Conservation (phyloP, 2,329 filamentous ascomycete genomes). For the Aspergillus transmontanensis region DNA sequence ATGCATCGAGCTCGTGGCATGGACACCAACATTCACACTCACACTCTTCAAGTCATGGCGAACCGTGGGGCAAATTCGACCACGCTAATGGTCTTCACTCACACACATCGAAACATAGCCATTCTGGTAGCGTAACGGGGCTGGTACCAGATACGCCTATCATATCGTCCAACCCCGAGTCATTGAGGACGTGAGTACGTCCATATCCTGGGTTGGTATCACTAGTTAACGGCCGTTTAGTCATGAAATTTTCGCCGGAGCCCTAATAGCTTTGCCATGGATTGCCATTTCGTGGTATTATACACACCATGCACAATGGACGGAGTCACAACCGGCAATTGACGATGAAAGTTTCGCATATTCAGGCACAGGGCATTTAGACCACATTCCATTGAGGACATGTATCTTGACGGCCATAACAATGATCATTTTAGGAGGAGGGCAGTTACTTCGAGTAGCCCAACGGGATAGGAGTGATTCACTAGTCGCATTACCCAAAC, state of each 20-base stretch:
- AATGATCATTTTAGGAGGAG: constrained; percentile 34
- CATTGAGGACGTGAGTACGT: constrained; percentile 5
- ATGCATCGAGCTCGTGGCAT: constrained; percentile 26
- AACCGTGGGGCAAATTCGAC: background rate
- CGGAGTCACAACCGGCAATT: constrained; percentile 9
- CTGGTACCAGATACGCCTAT: constrained; percentile 2
- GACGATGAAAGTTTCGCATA: constrained; percentile 8
- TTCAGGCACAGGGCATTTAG: constrained; percentile 17
- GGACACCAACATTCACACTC: constrained; percentile 43
- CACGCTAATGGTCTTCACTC: constrained; percentile 1
- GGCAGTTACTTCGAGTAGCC: constrained; percentile 25
- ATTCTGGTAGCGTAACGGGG: constrained; percentile 5
- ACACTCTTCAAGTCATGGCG: constrained; percentile 25
- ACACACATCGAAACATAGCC: constrained; percentile 10
- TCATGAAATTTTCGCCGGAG: constrained; percentile 52
- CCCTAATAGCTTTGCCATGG: constrained; percentile 45
- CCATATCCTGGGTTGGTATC: background rate
- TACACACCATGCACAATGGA: constrained; percentile 26
- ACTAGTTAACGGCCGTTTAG: constrained; percentile 25
- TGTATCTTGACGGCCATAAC: constrained; percentile 33
- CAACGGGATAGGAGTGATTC: constrained; percentile 12
- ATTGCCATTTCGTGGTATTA: constrained; percentile 41
- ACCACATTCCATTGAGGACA: constrained; percentile 26
- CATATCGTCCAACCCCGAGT: background rate
- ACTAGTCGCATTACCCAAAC: constrained; percentile 19